Base-by-base conservation (phyloP, 768 basidiomycete species). In the Pulveroboletus frians region DNA sequence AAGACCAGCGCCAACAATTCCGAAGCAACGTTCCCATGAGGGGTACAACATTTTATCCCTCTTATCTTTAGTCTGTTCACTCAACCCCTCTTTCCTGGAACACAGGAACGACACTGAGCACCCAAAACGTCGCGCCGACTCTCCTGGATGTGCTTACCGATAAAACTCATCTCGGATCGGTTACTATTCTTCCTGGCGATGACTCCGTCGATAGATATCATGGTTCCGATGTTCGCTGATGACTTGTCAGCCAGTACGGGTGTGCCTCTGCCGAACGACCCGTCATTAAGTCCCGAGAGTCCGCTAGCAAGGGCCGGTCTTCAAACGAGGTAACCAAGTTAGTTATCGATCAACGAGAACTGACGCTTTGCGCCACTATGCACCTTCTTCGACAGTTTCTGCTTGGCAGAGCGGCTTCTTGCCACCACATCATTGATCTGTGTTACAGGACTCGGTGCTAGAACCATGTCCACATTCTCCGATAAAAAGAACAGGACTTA, bases 241-340 rank as follows among this genome's bases (percentile, higher is more conserved):
- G 40, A 15, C 14, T 37, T 34, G 35, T 47, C 46, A 30, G 8
- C 17, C 36, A 35, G 23, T 15, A 32, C 18, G 23, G 17, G 35
- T 23, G 41, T 44, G 38, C 38, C 43, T 42, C 30, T 7, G 9
- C 41, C 40, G 29, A 13, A 20, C 17, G 32, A 15, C 13, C 32
- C 27, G 32, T 48, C 46, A 38, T 29, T 41, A 47, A 42, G 26
- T 38, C 26, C 31, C 30, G 18, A 43, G 47, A 37, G 51, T 35
- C 47, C 50, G 37, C 50, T 49, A 30, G 50, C 21, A 51, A 10
- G 41, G 32, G n/a, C 52, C 55, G 61, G 50, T 21, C 52, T 55
- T 54, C 53, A 62, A 62, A 62, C 43, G 3, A 53, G 52, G 52
- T 23, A 10, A 49, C 47, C 48, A 52, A 49, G 49, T 37, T 46